Conservation (phyloP, 2,329 filamentous ascomycete species). For the Penicillium sp. region DNA sequence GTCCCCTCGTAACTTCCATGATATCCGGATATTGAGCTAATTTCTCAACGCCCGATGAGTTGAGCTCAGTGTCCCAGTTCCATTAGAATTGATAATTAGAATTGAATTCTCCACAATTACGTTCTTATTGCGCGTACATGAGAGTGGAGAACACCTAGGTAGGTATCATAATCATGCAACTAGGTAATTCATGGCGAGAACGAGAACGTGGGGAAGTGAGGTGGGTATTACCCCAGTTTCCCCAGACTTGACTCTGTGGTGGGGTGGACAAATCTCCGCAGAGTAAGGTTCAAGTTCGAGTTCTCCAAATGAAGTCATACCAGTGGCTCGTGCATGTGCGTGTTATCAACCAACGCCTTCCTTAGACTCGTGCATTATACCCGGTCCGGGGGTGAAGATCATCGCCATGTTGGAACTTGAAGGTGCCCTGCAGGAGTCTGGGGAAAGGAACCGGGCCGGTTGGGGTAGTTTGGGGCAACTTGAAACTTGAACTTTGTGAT, state of each 20-base stretch:
- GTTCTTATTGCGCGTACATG: not conserved
- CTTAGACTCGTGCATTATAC: not conserved
- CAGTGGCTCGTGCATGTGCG: not conserved
- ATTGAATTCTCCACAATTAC: not conserved
- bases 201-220: not conserved
- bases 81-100: not conserved
- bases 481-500: too few species aligned
- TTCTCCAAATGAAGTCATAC: not conserved
- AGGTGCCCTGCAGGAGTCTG: not conserved
- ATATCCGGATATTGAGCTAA: conserved; percentile 13
- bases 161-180: too few species aligned
- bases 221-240: not conserved
- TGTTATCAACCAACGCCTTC: not conserved
- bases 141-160: too few species aligned
- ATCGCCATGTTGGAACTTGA: not conserved
- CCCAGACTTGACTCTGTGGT: not conserved
- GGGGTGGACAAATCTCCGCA: not conserved
- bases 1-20: not conserved
- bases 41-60: not conserved
- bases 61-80: not conserved
- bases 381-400: conserved; percentile 1
- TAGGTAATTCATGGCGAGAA: too few species aligned
- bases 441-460: not conserved
- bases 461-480: not conserved
- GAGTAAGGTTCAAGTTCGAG: not conserved